A percentile compares a stretch with the other conserved stretches of the same genome.
Evolutionary conservation across 2,329 filamentous ascomycete species (phyloP).

Genomic region (Rosellinia necatrix): DNA sequence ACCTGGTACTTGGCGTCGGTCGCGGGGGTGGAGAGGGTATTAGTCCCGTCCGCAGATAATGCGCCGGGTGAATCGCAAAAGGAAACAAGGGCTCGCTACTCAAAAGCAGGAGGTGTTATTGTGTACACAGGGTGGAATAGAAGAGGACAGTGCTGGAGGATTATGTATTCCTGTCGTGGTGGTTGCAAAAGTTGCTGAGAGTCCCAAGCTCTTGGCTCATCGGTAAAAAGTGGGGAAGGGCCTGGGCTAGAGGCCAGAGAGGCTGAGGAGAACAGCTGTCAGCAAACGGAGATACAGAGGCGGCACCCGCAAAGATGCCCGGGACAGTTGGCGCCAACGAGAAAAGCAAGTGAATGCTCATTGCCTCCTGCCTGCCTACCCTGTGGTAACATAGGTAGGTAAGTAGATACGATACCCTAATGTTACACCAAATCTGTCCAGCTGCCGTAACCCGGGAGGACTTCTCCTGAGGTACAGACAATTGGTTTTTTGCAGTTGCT

Average conservation of each 20-base stretch:
- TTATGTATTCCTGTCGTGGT: slow-evolving; percentile 30
- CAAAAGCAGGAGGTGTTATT: slow-evolving; percentile 12
- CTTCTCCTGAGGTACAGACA: no score
- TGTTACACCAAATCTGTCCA: no score
- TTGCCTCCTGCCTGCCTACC: no score
- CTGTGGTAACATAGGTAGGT: no score
- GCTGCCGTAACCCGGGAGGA: no score
- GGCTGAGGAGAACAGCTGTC: slow-evolving; percentile 24
- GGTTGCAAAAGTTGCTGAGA: slow-evolving; percentile 39
- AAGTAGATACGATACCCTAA: no score
- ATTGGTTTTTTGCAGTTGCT: no score
- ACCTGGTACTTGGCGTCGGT: slow-evolving; percentile 25
- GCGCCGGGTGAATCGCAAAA: slow-evolving; percentile 19
- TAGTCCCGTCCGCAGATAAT: slow-evolving; percentile 25
- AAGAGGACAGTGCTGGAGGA: slow-evolving; percentile 17
- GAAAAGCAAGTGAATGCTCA: not conserved
- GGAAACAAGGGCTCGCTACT: slow-evolving; percentile 13
- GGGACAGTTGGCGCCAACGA: slow-evolving; percentile 19
- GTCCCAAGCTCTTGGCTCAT: slow-evolving; percentile 35
- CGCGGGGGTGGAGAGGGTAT: slow-evolving; percentile 18
- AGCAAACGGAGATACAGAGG: not conserved
- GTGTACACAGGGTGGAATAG: slow-evolving; percentile 23
- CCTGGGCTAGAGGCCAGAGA: slow-evolving; percentile 15
- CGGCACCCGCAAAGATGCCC: not conserved
- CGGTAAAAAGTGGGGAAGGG: slow-evolving; percentile 31